These are phyloP conservation scores for Neofusicoccum ribis DNA, from an alignment of 2,329 filamentous ascomycete genomes.

Conservation along the genomic window DNA sequence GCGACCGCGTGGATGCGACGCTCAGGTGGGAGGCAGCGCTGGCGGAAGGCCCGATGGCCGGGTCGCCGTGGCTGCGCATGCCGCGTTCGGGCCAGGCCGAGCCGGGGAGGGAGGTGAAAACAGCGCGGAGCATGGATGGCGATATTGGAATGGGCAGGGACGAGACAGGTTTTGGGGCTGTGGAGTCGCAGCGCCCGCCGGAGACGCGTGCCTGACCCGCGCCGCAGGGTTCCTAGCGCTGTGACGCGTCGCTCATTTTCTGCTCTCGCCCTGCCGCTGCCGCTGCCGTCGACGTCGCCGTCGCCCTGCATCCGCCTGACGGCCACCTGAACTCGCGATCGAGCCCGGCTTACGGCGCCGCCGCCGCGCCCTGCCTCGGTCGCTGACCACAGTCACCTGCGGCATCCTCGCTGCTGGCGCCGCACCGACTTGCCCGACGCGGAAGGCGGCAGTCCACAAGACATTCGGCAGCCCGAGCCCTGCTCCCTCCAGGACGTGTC, in stretches of 20 bases:
- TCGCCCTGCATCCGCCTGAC: not conserved
- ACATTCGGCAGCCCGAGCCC: not conserved
- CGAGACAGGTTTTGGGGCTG: not conserved
- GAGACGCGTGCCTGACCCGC: not conserved
- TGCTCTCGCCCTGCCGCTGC: not conserved
- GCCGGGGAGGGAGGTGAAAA: not conserved
- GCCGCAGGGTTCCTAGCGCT: not conserved
- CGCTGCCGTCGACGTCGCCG: too few relatives aligned
- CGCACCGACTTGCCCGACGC: not conserved
- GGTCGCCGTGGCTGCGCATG: not conserved
- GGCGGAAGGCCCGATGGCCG: not conserved
- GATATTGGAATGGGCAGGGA: not conserved
- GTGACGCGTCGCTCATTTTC: not conserved
- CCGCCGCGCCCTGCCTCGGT: not conserved
- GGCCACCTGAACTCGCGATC: not conserved
- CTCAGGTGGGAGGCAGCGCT: not conserved
- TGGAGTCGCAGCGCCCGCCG: not conserved
- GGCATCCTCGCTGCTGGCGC: not conserved
- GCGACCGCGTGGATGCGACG: not conserved
- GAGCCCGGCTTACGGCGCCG: not conserved
- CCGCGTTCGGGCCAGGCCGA: not conserved
- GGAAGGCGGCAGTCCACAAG: not conserved
- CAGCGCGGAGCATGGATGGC: not conserved
- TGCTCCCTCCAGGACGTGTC: not conserved
- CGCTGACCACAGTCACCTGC: slow-evolving; percentile 15